Percentiles rank a stretch among this genome's conserved stretches.
phyloP scores from a whole-genome alignment of 495 filamentous ascomycete genomes.

The Talaromyces thailandensis region DNA sequence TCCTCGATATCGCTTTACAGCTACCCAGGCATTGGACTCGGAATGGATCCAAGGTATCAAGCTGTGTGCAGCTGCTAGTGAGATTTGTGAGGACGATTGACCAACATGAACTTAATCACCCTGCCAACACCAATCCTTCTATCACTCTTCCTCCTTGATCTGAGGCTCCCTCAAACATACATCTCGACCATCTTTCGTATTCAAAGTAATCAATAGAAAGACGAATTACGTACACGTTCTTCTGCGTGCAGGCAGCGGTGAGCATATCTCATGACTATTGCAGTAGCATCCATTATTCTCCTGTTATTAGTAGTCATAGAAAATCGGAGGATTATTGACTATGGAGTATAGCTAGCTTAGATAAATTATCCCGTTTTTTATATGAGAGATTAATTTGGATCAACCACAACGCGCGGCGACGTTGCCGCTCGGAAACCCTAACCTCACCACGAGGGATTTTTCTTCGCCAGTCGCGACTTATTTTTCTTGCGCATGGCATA shows the following conservation, averaged over 20 bases:
- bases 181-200: neutral
- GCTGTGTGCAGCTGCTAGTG: neutral
- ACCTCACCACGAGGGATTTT: neutral
- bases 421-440: neutral
- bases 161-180: neutral
- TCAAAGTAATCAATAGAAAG: neutral
- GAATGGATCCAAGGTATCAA: neutral
- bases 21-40: neutral
- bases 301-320: neutral
- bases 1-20: neutral
- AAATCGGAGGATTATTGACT: neutral
- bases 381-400: constrained; percentile 9
- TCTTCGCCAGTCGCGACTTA: neutral
- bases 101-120: neutral
- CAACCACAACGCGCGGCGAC: neutral
- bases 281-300: neutral
- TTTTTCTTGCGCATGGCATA: neutral
- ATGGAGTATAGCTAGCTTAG: neutral
- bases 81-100: neutral
- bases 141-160: neutral
- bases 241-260: neutral
- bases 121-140: neutral
- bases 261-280: neutral
- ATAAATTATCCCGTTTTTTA: neutral
- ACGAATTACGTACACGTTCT: neutral